phyloP scores from a whole-genome alignment of 1,284 basidiomycete genomes.

The Heterobasidion annosum region DNA sequence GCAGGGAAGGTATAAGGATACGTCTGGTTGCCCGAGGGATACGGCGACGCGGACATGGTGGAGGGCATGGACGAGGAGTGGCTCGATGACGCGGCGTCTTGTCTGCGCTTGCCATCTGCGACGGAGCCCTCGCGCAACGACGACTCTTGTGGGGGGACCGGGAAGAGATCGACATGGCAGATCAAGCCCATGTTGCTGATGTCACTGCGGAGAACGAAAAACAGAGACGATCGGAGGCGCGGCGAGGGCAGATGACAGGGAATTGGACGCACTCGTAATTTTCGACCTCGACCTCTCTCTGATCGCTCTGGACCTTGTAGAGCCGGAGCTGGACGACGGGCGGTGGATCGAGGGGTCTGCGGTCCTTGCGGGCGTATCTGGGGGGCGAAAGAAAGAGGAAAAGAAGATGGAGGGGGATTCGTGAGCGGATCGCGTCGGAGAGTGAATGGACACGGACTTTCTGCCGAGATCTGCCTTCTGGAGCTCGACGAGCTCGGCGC shows the following conservation, averaged over 20 bases:
- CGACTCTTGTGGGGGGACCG: slow-evolving; percentile 26
- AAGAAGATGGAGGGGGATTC: not conserved
- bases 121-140: slow-evolving; percentile 4
- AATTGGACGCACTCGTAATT: slow-evolving; percentile 25
- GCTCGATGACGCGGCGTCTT: slow-evolving; percentile 5
- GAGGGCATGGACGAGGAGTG: slow-evolving; percentile 11
- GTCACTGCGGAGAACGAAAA: slow-evolving; percentile 22
- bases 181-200: slow-evolving; percentile 43
- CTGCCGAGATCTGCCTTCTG: slow-evolving; percentile 58
- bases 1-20: slow-evolving; percentile 14
- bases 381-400: not conserved
- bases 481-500: slow-evolving; percentile 50
- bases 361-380: slow-evolving; percentile 31
- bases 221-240: not conserved
- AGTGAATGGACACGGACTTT: slow-evolving; percentile 33
- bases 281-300: slow-evolving; percentile 24
- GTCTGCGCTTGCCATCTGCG: slow-evolving; percentile 4
- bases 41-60: slow-evolving; percentile 12
- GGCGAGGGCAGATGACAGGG: not conserved
- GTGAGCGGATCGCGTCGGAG: not conserved
- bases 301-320: slow-evolving; percentile 17
- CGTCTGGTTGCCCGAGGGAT: slow-evolving; percentile 8
- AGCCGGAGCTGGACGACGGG: slow-evolving; percentile 28
- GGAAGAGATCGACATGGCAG: slow-evolving; percentile 58
- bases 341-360: slow-evolving; percentile 32